A percentile compares a stretch with the other conserved stretches of the same genome.
Evolutionary conservation across 352 stramenopile genomes (phyloP).

Genomic region (Pythium dissimile): DNA sequence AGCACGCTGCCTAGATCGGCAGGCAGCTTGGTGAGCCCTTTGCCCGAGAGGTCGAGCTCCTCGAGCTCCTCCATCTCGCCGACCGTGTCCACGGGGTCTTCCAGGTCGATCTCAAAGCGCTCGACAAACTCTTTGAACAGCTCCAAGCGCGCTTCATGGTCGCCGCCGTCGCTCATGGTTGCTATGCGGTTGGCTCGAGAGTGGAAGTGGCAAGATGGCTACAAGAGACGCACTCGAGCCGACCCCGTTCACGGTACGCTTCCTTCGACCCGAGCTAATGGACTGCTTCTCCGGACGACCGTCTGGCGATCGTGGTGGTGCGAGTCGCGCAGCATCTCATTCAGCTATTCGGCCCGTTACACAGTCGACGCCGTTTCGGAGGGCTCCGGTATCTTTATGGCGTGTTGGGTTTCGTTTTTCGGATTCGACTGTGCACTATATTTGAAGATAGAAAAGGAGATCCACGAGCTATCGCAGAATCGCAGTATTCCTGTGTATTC

Average conservation of each 20-base stretch:
- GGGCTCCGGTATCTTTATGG: no score
- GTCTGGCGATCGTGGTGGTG: slow-evolving; percentile 14
- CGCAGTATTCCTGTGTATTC: no score
- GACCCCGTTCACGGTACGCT: not conserved
- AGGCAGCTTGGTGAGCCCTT: slow-evolving; percentile 59
- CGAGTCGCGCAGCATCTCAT: slow-evolving; percentile 2
- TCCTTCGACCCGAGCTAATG: not conserved
- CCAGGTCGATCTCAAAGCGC: slow-evolving; percentile 66
- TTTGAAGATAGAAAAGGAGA: no score
- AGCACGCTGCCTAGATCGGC: slow-evolving; percentile 45
- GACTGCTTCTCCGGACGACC: not conserved
- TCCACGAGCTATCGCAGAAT: no score
- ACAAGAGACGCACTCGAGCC: not conserved
- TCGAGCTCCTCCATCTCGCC: slow-evolving; percentile 70
- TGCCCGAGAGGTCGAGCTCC: slow-evolving; percentile 82
- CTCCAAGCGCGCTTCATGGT: slow-evolving; percentile 32
- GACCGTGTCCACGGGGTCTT: slow-evolving; percentile 54
- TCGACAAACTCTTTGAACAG: slow-evolving; percentile 60
- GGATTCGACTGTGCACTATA: no score
- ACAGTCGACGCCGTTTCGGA: slow-evolving; percentile 1
- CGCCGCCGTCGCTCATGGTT: slow-evolving; percentile 50
- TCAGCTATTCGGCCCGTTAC: slow-evolving; percentile 5
- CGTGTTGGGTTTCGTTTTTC: no score
- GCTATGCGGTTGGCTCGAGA: not conserved
- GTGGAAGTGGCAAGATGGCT: slow-evolving; percentile 7